Evolutionary conservation across 495 filamentous ascomycete species (phyloP).

Genomic region (Paragyromitra xinjiangensis): DNA sequence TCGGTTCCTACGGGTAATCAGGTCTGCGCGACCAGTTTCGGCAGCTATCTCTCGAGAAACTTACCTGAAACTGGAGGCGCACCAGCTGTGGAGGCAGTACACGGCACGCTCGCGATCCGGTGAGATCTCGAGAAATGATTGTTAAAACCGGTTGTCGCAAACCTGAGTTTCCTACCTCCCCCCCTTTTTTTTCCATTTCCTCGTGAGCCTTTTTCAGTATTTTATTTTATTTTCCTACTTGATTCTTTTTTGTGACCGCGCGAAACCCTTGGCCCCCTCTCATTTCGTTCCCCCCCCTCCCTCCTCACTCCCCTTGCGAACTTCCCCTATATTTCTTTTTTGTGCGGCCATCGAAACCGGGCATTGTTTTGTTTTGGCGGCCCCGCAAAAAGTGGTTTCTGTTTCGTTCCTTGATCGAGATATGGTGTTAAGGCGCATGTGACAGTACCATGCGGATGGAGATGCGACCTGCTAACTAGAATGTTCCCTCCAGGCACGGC

Average conservation of each 20-base stretch:
- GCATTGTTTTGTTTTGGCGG: conserved; percentile 11
- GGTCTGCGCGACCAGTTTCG: not conserved
- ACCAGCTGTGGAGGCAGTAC: conserved; percentile 1
- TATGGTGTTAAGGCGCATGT: conserved; percentile 23
- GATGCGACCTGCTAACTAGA: conserved; percentile 28
- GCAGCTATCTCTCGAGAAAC: not conserved
- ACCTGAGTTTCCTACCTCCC: not conserved
- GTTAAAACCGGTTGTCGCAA: not conserved
- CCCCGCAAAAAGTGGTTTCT: conserved; percentile 35
- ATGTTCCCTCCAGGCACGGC: conserved; percentile 31
- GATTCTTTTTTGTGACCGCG: not conserved
- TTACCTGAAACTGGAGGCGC: not conserved
- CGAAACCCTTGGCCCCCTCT: not conserved
- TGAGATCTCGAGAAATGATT: conserved; percentile 23
- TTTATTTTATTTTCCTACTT: not conserved
- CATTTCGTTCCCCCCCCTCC: not conserved
- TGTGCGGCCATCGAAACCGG: conserved; percentile 21
- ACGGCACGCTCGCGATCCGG: not conserved
- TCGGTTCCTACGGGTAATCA: not conserved
- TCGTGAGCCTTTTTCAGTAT: not conserved
- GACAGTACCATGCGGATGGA: conserved; percentile 30
- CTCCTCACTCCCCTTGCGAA: not conserved
- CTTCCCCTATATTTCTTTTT: conserved; percentile 5
- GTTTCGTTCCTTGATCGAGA: conserved; percentile 27
- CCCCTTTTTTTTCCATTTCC: not conserved